Conservation (phyloP, 305 asterid genomes). For the Fraxinus platypoda region DNA sequence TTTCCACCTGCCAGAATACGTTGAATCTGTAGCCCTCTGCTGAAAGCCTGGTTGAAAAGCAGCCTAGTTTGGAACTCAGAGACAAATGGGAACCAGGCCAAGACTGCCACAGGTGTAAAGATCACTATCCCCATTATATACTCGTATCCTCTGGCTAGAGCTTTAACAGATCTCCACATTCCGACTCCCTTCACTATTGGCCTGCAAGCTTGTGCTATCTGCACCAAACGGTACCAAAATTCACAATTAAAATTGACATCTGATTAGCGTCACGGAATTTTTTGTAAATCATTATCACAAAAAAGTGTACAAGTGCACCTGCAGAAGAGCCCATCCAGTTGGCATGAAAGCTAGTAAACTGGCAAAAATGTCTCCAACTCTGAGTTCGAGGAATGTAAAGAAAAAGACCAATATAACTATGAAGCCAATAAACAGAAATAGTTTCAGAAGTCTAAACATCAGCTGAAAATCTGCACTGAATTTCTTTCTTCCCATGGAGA, state of each 20-base stretch:
- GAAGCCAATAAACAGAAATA: slow-evolving; percentile 66
- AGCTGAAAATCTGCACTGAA: slow-evolving; percentile 96
- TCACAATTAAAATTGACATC: not conserved
- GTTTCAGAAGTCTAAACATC: slow-evolving; percentile 85
- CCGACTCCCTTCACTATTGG: slow-evolving; percentile 46
- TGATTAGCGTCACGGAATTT: not conserved
- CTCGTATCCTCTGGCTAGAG: slow-evolving; percentile 66
- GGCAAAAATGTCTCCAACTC: slow-evolving; percentile 69
- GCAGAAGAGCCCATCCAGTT: slow-evolving; percentile 92
- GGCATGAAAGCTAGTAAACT: slow-evolving; percentile 88
- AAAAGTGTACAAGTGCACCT: slow-evolving; percentile 32
- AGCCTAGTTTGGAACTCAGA: slow-evolving; percentile 64
- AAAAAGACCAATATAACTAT: slow-evolving; percentile 47
- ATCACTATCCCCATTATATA: slow-evolving; percentile 53
- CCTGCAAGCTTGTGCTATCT: slow-evolving; percentile 63
- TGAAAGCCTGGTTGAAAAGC: slow-evolving; percentile 75
- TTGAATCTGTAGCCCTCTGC: slow-evolving; percentile 69
- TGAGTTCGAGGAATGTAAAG: slow-evolving; percentile 66
- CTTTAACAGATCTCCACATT: slow-evolving; percentile 66
- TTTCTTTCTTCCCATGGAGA: slow-evolving; percentile 89
- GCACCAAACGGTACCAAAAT: not conserved
- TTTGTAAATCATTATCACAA: not conserved
- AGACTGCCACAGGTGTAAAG: slow-evolving; percentile 50
- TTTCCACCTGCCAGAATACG: slow-evolving; percentile 64
- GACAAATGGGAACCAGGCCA: slow-evolving; percentile 71